These are phyloP conservation scores for Epichloe sibirici DNA, from an alignment of 2,329 filamentous ascomycete genomes.

Conservation along the genomic window DNA sequence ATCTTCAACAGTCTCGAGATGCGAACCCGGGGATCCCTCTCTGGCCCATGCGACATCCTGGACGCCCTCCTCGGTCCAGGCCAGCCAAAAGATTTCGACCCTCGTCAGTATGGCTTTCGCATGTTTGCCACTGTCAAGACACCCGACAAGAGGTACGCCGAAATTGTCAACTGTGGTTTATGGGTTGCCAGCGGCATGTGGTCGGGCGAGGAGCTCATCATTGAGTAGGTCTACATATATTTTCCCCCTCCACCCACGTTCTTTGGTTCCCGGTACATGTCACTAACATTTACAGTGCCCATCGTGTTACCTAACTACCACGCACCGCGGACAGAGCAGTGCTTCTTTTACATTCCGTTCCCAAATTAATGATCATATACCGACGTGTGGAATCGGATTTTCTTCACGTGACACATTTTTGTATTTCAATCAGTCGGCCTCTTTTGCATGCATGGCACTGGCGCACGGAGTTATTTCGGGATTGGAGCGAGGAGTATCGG, in stretches of 20 bases:
- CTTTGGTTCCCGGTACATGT: background rate
- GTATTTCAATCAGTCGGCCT: background rate
- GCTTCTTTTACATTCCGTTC: background rate
- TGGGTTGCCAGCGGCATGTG: constrained; percentile 38
- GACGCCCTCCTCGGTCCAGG: constrained; percentile 26
- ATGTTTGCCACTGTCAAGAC: constrained; percentile 39
- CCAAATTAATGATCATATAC: too few species aligned
- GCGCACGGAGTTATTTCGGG: background rate
- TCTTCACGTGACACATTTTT: background rate
- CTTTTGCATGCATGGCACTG: background rate
- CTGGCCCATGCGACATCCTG: constrained; percentile 31
- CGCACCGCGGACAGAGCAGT: background rate
- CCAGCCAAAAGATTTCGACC: constrained; percentile 26
- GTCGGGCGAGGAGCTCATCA: constrained; percentile 31
- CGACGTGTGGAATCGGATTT: background rate
- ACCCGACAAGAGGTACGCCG: constrained; percentile 34
- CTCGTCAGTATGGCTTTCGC: constrained; percentile 34
- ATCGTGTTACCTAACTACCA: constrained; percentile 1
- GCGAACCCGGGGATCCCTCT: constrained; percentile 35
- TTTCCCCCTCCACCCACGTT: background rate
- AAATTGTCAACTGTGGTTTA: constrained; percentile 36
- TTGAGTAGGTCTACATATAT: constrained; percentile 25
- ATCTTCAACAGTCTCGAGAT: constrained; percentile 24
- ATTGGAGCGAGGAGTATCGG: background rate
- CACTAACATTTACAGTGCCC: constrained; percentile 2